Evolutionary conservation across 1,139 yeast genomes (phyloP).

Genomic region (Blastobotrys apis): DNA sequence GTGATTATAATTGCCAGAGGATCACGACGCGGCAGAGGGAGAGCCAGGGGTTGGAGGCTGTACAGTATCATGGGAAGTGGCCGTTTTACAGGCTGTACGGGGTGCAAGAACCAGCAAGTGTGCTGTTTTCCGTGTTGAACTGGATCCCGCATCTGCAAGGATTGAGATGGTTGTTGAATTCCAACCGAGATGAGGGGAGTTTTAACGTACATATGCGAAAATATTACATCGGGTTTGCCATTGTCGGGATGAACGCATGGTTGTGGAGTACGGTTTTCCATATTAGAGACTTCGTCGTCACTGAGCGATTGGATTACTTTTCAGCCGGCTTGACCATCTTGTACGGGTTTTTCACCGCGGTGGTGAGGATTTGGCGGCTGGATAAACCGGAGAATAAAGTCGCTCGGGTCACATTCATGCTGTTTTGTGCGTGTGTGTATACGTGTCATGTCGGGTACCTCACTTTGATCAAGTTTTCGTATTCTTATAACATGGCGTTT

Average conservation of each 20-base stretch:
- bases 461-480: constrained; percentile 69
- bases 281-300: constrained; percentile 68
- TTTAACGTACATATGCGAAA: constrained; percentile 33
- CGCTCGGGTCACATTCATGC: constrained; percentile 38
- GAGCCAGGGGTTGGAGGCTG: constrained; percentile 46
- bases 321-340: constrained; percentile 88
- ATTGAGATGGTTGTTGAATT: constrained; percentile 38
- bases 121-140: constrained; percentile 74
- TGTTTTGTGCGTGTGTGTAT: constrained; percentile 49
- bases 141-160: constrained; percentile 71
- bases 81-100: constrained; percentile 75
- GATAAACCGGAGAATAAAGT: constrained; percentile 41
- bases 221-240: constrained; percentile 45
- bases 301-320: constrained; percentile 87
- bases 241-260: constrained; percentile 86
- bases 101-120: constrained; percentile 80
- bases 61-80: constrained; percentile 97
- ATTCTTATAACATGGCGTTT: constrained; percentile 91
- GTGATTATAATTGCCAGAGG: constrained; percentile 91
- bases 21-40: constrained; percentile 56
- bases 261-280: constrained; percentile 79
- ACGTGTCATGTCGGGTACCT: constrained; percentile 62
- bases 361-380: constrained; percentile 53
- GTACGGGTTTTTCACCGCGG: constrained; percentile 67
- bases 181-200: constrained; percentile 22